Base-by-base conservation (phyloP, 129 eudicot species). In the Solidago caesia region DNA sequence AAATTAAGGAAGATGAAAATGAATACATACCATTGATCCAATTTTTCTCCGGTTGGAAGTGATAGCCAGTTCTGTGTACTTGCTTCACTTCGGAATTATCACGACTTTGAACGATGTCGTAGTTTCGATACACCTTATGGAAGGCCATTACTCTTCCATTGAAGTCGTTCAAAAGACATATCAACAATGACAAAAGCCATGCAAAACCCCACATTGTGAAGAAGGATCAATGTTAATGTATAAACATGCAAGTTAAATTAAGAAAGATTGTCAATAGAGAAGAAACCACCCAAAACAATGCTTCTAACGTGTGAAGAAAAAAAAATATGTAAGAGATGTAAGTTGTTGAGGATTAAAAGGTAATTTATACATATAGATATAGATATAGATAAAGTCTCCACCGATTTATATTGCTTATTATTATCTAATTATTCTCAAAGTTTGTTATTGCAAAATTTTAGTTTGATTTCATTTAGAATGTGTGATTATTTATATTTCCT, bases 21-120 rank as follows among this genome's bases (percentile, higher is more conserved):
- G 29, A 5, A 51, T 4, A 64, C 59, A 68, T 57, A 88, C 97
- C 97, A 55, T 86, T 91, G 13, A 91, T 91, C 97, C 97, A 88
- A 39, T 91, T 66, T 61, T 70, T 80, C 41, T 78, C 70, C 26
- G 96, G 96, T 74, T 88, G 97, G 71, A 91, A 85, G 48, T 91
- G 97, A 70, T 79, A 91, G 14, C 85, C 92, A 33, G 92, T 91
- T 88, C 92, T 56, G 27, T 80, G 80, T 4, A 79, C 65, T 5
- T 71, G 82, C 39, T 64, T 41, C 4, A 86, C 85, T 43, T 65
- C 57, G 29, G n/a, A 67, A 29, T 83, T 74, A 59, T 59, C 44
- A 25, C 14, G 29, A 14, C 81, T 72, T 25, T 82, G 82, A 26
- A 25, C 65, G 55, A 13, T 56, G 44, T 12, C 62, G 27, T 69